Conservation (phyloP, 352 stramenopile species). For the Aphanomyces astaci region DNA sequence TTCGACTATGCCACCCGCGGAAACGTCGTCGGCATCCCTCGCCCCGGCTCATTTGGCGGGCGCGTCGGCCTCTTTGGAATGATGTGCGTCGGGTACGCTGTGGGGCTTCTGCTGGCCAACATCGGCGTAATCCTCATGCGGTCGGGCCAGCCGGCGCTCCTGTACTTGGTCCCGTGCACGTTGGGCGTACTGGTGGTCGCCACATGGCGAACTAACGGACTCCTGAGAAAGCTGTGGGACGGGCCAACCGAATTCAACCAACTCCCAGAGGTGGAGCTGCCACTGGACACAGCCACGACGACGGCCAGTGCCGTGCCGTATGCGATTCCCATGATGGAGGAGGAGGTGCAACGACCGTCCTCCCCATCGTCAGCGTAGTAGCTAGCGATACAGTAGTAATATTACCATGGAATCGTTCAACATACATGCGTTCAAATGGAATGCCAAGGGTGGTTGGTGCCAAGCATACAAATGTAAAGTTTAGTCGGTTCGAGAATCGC, state of each 20-base stretch:
- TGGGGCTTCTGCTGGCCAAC: slow-evolving; percentile 91
- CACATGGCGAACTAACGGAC: slow-evolving; percentile 61
- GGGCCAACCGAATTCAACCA: slow-evolving; percentile 58
- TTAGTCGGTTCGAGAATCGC: no score
- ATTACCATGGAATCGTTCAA: no score
- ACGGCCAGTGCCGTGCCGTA: slow-evolving; percentile 36
- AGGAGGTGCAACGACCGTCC: no score
- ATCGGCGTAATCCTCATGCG: slow-evolving; percentile 87
- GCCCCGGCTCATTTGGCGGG: background rate
- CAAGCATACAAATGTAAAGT: no score
- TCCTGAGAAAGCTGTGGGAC: slow-evolving; percentile 85
- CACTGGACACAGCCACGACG: slow-evolving; percentile 34
- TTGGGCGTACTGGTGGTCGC: slow-evolving; percentile 69
- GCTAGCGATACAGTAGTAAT: no score
- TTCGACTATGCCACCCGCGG: slow-evolving; percentile 71
- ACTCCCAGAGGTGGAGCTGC: slow-evolving; percentile 24
- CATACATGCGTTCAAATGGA: no score
- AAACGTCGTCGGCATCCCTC: background rate
- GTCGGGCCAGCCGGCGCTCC: slow-evolving; percentile 91
- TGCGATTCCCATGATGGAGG: background rate
- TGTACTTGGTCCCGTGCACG: slow-evolving; percentile 93
- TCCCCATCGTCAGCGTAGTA: no score
- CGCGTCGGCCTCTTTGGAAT: slow-evolving; percentile 78
- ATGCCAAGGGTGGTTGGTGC: no score
- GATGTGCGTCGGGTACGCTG: slow-evolving; percentile 86